Evolutionary conservation across 2,329 filamentous ascomycete genomes (phyloP).

Genomic region (Aspergillus sp.): DNA sequence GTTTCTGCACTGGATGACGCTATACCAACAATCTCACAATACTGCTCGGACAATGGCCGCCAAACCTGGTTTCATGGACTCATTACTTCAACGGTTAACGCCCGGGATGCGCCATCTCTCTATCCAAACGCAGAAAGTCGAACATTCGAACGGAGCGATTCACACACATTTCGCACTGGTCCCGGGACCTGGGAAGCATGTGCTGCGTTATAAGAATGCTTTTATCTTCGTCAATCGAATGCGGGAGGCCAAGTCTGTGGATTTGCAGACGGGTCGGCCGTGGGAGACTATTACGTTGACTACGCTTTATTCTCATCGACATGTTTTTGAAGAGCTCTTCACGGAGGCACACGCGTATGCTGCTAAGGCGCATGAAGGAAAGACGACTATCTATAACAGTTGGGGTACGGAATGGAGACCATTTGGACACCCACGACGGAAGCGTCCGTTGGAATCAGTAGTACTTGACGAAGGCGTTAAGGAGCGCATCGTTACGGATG

Average conservation of each 20-base stretch:
- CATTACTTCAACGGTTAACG: conserved; percentile 51
- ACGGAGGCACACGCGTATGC: conserved; percentile 77
- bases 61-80: conserved; percentile 42
- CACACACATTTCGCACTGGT: conserved; percentile 80
- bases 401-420: conserved; percentile 77
- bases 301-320: conserved; percentile 79
- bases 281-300: conserved; percentile 93
- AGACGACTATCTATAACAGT: conserved; percentile 84
- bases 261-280: conserved; percentile 74
- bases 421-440: conserved; percentile 76
- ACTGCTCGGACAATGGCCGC: conserved; percentile 43
- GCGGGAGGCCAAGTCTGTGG: conserved; percentile 72
- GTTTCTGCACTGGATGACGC: conserved; percentile 90
- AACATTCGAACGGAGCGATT: conserved; percentile 59
- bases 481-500: conserved; percentile 70
- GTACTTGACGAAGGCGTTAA: conserved; percentile 78
- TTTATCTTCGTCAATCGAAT: conserved; percentile 83
- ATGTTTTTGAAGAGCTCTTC: conserved; percentile 87
- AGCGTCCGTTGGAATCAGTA: conserved; percentile 81
- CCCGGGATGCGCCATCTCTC: conserved; percentile 58
- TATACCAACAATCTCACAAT: conserved; percentile 61
- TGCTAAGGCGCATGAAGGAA: conserved; percentile 74
- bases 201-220: conserved; percentile 77
- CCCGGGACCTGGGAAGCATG: conserved; percentile 81
- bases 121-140: conserved; percentile 57